Conservation (phyloP, 2,329 filamentous ascomycete species). For the Hymenoscyphus scutula region DNA sequence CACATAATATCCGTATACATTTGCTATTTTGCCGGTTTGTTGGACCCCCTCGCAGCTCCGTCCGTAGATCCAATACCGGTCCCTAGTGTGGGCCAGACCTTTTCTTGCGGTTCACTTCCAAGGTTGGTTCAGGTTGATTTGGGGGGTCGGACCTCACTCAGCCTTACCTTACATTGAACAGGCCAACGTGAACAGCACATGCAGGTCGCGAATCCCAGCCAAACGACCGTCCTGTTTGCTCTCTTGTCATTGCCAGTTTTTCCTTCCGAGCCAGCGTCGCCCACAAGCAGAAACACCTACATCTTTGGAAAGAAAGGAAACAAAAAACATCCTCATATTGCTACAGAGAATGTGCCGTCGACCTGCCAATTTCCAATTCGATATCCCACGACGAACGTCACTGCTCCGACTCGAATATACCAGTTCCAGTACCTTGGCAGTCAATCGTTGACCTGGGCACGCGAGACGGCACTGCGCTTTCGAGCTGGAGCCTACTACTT, state of each 20-base stretch:
- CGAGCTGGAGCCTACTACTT: constrained; percentile 28
- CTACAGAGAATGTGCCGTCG: constrained; percentile 9
- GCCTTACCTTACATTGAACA: constrained; percentile 24
- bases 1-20: background rate
- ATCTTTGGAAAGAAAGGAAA: background rate
- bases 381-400: constrained; percentile 4
- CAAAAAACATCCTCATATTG: background rate
- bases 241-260: constrained; percentile 33
- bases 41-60: background rate
- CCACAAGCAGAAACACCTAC: background rate
- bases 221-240: constrained; percentile 30
- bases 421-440: background rate
- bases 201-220: constrained; percentile 32
- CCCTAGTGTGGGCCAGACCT: background rate
- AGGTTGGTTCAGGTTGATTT: background rate
- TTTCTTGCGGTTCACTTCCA: no score
- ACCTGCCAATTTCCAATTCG: background rate
- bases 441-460: constrained; percentile 13
- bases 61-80: background rate
- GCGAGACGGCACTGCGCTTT: constrained; percentile 8
- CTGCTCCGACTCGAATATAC: background rate
- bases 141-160: constrained; percentile 26
- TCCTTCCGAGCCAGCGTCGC: constrained; percentile 15
- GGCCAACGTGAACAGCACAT: constrained; percentile 12
- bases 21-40: background rate